Percentiles rank a stretch among this genome's conserved stretches.
Evolutionary conservation across 305 asterid genomes (phyloP).

Genomic region (Plantago lanceolata): DNA sequence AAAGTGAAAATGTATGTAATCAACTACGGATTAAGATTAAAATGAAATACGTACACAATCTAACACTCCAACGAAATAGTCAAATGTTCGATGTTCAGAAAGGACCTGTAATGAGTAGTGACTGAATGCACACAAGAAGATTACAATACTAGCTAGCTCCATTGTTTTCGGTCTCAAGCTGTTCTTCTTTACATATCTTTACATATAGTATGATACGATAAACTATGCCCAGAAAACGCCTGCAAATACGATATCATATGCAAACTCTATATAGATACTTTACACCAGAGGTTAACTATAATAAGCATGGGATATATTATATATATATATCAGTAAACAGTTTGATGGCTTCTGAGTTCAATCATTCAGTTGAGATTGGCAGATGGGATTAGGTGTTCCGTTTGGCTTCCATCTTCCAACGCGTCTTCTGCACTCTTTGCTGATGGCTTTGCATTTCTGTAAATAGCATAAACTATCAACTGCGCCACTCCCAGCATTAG

Average conservation of each 20-base stretch:
- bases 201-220: background rate
- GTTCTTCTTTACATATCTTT: too few relatives aligned
- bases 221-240: background rate
- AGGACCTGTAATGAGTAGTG: too few relatives aligned
- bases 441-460: slow-evolving; percentile 22
- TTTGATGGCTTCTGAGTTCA: background rate
- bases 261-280: background rate
- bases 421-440: background rate
- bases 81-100: too few relatives aligned
- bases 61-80: too few relatives aligned
- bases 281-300: background rate
- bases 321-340: background rate
- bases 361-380: background rate
- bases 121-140: too few relatives aligned
- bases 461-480: slow-evolving; percentile 24
- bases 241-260: background rate
- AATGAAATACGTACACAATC: too few relatives aligned
- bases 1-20: too few relatives aligned
- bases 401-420: slow-evolving; percentile 28
- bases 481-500: slow-evolving; percentile 31
- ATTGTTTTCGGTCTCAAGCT: too few relatives aligned
- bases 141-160: too few relatives aligned
- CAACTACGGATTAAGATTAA: too few relatives aligned
- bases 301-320: background rate
- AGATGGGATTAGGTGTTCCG: slow-evolving; percentile 21